Evolutionary conservation across 179 eudicot genomes (phyloP), one percentile per base, ranked within the genome.

Genomic region (Gypsophila paniculata): DNA sequence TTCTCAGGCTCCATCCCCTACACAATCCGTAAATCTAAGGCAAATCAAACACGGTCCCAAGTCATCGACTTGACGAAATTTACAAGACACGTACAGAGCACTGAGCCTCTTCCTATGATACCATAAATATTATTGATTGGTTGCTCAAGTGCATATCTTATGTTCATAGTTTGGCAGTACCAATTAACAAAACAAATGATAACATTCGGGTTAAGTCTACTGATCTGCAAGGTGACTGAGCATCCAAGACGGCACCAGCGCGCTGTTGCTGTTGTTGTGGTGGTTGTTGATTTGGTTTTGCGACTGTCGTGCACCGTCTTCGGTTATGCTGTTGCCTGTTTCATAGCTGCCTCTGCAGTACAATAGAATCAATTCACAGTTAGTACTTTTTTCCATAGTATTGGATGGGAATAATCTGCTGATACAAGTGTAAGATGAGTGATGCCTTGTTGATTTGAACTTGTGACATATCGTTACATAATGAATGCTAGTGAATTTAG

Each of bases 241-340:
- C 82, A 79, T 79, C 82, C 82, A 79, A 22, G 76, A 60, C 0
- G 82, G 82, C 15, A 75, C 49, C n/a, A 70, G 68, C 10, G 39
- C 19, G 39, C 48, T 49, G 48, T 12, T 46, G 78, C 8, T 65
- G 46, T 9, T 42, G 46, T 9, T 34, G 78, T 8, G 58, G 46
- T 9, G 8, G 46, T 9, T 42, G 46, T 42, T 42, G 78, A 26
- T 70, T 51, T 13, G 53, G 21, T 42, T 79, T 32, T 38, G 74
- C 65, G 61, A 59, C 8, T 23, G 73, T 53, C 65, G 13, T 32
- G 65, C 54, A 44, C 52, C 82, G 8, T 75, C 76, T 60, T 79
- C 82, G 15, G 61, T 39, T 4, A 53, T 61, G 42, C 74, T 46
- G 61, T 70, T 61, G 25, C 73, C 61, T 1, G 76, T 72, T 44